A percentile compares a stretch with the other conserved stretches of the same genome.
These are phyloP conservation scores for Saraca asoca DNA, from an alignment of 331 rosid species.

Conservation along the genomic window DNA sequence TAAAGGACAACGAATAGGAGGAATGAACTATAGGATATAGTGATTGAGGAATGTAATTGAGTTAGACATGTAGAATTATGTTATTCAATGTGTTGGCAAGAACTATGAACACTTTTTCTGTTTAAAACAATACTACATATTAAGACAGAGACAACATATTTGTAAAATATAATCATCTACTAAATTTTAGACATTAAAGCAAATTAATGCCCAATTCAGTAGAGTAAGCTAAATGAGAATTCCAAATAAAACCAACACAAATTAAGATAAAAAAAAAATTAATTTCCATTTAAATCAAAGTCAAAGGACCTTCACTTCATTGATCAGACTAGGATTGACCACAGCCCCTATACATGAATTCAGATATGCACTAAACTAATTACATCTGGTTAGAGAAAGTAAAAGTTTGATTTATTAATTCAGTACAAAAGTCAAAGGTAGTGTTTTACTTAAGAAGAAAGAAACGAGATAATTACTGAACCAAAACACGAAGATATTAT, in stretches of 20 bases:
- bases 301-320: conserved; percentile 1
- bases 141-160: neutral
- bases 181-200: neutral
- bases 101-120: neutral
- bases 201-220: too few species aligned
- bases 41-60: neutral
- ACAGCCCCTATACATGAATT: neutral
- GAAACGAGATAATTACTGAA: too few species aligned
- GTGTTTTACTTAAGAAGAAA: too few species aligned
- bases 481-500: too few species aligned
- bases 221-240: neutral
- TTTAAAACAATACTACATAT: too few species aligned
- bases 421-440: too few species aligned
- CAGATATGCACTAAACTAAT: too few species aligned
- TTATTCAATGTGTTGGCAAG: neutral
- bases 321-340: neutral
- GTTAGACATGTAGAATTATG: neutral
- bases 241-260: neutral
- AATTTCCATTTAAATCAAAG: neutral
- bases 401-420: too few species aligned
- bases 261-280: conserved; percentile 15
- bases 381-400: too few species aligned
- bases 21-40: neutral
- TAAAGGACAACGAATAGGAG: neutral
- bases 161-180: neutral